phyloP scores from a whole-genome alignment of 768 basidiomycete genomes.

The Boletus sp. region DNA sequence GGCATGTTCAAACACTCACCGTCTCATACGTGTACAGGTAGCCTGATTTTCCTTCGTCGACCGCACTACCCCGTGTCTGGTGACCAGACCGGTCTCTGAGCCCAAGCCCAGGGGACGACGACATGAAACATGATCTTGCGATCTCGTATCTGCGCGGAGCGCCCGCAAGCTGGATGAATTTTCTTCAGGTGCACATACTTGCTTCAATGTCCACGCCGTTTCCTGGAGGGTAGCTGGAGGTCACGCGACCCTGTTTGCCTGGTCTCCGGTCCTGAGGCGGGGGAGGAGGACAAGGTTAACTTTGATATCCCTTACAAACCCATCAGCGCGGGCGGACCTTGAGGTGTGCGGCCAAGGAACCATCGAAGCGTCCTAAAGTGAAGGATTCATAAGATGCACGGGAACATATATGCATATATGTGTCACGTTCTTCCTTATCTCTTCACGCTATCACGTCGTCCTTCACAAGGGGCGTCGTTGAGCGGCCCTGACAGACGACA shows the following conservation, averaged over 20 bases:
- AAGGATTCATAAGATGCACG: neutral
- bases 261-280: neutral
- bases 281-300: conserved; percentile 7
- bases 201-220: neutral
- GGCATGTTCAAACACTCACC: neutral
- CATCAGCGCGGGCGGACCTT: conserved; percentile 14
- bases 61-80: neutral
- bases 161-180: neutral
- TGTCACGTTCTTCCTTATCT: neutral
- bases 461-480: neutral
- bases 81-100: neutral
- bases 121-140: neutral
- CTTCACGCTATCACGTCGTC: neutral
- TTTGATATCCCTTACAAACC: neutral
- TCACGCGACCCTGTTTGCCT: neutral
- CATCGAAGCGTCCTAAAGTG: neutral
- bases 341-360: neutral
- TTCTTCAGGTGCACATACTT: neutral
- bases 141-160: conserved; percentile 1
- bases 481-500: too few relatives aligned
- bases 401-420: neutral
- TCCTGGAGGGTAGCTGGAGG: neutral
- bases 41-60: neutral
- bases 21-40: neutral
- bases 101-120: neutral